phyloP scores from a whole-genome alignment of 2,329 filamentous ascomycete genomes.

The Penicillium nordicum region DNA sequence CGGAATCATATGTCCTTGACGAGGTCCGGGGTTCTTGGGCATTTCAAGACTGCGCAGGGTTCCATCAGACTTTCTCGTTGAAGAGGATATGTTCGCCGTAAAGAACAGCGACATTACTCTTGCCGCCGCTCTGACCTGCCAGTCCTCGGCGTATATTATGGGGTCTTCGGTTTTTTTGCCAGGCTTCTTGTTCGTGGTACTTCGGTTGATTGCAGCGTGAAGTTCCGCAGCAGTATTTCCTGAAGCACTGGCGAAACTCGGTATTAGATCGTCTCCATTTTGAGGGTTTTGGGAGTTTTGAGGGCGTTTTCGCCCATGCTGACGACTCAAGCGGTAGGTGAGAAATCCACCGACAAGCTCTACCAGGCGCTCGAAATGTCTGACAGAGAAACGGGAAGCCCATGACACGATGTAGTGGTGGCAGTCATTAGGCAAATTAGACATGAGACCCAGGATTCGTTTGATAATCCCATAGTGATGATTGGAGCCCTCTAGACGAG shows the following conservation, averaged over 20 bases:
- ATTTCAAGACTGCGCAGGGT: conserved; percentile 17
- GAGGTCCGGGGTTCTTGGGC: conserved; percentile 41
- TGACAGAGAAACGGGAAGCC: conserved; percentile 68
- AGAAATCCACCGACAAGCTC: conserved; percentile 76
- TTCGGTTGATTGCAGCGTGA: conserved; percentile 67
- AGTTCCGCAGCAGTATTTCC: conserved; percentile 65
- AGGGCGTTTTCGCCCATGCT: conserved; percentile 64
- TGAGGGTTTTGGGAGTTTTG: conserved; percentile 57
- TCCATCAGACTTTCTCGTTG: conserved; percentile 39
- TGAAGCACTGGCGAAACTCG: conserved; percentile 65
- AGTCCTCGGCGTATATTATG: conserved; percentile 73
- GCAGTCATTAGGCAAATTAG: conserved; percentile 70
- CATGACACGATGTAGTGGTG: conserved; percentile 75
- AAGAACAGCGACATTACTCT: conserved; percentile 78
- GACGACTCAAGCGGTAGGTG: conserved; percentile 71
- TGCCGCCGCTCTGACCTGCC: conserved; percentile 80
- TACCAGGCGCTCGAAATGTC: conserved; percentile 68
- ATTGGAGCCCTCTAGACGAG: conserved; percentile 48
- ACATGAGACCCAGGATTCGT: conserved; percentile 73
- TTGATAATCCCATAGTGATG: conserved; percentile 83
- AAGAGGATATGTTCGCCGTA: conserved; percentile 66
- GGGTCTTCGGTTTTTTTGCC: conserved; percentile 51
- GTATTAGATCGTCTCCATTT: conserved; percentile 57
- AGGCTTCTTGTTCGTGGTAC: conserved; percentile 49
- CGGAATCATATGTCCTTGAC: conserved; percentile 65